phyloP scores from a whole-genome alignment of 2,329 filamentous ascomycete genomes.

The Pseudogymnoascus sp. region DNA sequence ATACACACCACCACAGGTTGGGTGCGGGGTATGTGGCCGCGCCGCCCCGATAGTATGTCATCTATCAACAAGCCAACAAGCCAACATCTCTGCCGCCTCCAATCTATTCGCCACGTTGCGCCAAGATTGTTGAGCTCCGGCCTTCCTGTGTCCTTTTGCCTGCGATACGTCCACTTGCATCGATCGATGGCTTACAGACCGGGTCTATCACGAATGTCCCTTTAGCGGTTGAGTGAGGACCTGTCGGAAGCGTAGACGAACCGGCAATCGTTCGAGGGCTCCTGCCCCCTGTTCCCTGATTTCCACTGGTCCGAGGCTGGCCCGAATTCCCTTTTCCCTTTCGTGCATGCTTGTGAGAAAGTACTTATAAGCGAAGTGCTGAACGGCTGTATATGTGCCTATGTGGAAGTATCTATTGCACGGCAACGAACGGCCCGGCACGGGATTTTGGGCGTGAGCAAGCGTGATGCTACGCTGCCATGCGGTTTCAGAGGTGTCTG shows the following conservation, averaged over 20 bases:
- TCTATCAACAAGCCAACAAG: background rate
- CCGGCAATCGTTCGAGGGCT: background rate
- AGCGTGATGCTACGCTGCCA: background rate
- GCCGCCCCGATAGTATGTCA: background rate
- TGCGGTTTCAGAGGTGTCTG: slow-evolving; percentile 3
- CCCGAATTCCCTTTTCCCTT: background rate
- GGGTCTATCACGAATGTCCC: background rate
- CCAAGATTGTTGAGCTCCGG: background rate
- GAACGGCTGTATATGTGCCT: background rate
- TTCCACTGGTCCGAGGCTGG: background rate
- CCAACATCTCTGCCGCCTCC: background rate
- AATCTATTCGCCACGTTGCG: slow-evolving; percentile 3
- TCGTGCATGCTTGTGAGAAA: background rate
- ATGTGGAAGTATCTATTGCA: background rate
- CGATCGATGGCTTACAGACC: background rate
- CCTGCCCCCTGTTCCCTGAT: background rate
- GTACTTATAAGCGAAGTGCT: background rate
- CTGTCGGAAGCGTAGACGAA: background rate
- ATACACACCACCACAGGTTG: background rate
- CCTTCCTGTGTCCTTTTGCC: background rate
- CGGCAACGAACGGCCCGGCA: background rate
- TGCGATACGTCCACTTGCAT: background rate
- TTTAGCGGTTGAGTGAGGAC: background rate
- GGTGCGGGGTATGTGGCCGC: background rate
- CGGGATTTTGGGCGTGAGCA: background rate